A percentile compares a stretch with the other conserved stretches of the same genome.
Evolutionary conservation across 1,284 basidiomycete genomes (phyloP).

Genomic region (Sporisorium sorghi): DNA sequence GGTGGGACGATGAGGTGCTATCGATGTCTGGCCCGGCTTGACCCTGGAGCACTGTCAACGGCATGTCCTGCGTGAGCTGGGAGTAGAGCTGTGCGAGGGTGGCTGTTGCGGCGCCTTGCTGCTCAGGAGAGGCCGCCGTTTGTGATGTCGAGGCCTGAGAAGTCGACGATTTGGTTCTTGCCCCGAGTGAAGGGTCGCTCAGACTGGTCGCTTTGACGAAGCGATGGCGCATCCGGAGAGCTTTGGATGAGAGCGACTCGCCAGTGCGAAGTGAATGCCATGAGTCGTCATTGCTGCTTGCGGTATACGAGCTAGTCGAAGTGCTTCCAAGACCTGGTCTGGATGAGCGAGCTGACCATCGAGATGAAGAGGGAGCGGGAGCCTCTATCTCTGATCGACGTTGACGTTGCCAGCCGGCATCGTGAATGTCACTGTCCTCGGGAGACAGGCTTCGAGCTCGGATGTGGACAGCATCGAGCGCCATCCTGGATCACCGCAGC

Average conservation of each 20-base stretch:
- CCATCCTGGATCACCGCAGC: constrained; percentile 14
- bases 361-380: neutral
- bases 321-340: constrained; percentile 25
- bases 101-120: neutral
- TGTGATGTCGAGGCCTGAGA: neutral
- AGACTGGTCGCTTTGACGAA: constrained; percentile 36
- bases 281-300: neutral
- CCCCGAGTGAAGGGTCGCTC: constrained; percentile 22
- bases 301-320: neutral
- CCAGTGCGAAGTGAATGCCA: constrained; percentile 23
- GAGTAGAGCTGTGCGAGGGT: constrained; percentile 33
- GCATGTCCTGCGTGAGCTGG: constrained; percentile 17
- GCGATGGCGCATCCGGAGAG: constrained; percentile 24
- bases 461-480: constrained; percentile 40
- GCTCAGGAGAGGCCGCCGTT: neutral
- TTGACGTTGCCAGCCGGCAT: constrained; percentile 3
- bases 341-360: neutral
- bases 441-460: constrained; percentile 12
- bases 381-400: neutral
- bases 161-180: neutral
- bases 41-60: neutral
- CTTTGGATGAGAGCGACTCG: constrained; percentile 7
- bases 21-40: neutral
- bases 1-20: neutral
- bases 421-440: neutral